These are phyloP conservation scores for Nicotiana attenuata DNA, from an alignment of 257 asterid species.

Conservation along the genomic window DNA sequence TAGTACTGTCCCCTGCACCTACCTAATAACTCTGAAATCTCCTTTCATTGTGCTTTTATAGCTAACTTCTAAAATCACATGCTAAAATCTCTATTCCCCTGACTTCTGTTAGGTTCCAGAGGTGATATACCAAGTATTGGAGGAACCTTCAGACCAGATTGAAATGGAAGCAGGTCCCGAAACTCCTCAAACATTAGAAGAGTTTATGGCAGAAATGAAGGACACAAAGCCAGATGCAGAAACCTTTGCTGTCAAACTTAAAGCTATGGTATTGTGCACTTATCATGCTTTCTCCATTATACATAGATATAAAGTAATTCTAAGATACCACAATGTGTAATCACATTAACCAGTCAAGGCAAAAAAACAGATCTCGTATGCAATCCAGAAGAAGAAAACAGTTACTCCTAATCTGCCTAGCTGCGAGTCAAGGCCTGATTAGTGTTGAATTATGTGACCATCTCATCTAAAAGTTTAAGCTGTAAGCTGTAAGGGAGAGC, in stretches of 20 bases:
- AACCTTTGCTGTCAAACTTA: slow-evolving; percentile 71
- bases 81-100: background rate
- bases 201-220: slow-evolving; percentile 55
- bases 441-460: background rate
- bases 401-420: background rate
- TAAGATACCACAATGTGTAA: background rate
- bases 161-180: slow-evolving; percentile 30
- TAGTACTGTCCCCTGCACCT: background rate
- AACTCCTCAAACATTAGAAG: slow-evolving; percentile 58
- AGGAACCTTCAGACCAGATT: slow-evolving; percentile 42
- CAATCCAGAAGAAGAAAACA: too few species aligned
- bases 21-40: background rate
- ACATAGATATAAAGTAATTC: background rate
- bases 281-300: background rate
- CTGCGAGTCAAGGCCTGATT: background rate
- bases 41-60: background rate
- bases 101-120: slow-evolving; percentile 63
- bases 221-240: slow-evolving; percentile 55
- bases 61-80: background rate
- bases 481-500: background rate
- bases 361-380: too few species aligned
- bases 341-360: too few species aligned
- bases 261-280: slow-evolving; percentile 54
- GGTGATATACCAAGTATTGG: slow-evolving; percentile 76
- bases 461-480: background rate